Evolutionary conservation across 768 basidiomycete species (phyloP).

Genomic region (Ramaria rubella): DNA sequence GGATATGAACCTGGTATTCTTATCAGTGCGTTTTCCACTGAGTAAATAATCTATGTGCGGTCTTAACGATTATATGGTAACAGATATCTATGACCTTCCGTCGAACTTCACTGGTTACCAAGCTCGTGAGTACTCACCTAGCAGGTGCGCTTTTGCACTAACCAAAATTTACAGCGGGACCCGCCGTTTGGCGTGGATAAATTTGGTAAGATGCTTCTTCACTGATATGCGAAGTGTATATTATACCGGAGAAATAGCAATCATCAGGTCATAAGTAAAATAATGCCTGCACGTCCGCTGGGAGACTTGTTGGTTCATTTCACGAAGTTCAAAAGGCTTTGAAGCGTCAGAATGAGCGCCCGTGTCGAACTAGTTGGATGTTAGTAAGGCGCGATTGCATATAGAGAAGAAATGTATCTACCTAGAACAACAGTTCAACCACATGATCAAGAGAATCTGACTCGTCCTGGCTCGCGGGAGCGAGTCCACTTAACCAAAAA

Average conservation of each 20-base stretch:
- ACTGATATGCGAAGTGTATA: too few relatives aligned
- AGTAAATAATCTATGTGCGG: not conserved
- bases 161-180: conserved; percentile 2
- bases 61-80: not conserved
- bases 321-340: too few relatives aligned
- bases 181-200: conserved; percentile 10
- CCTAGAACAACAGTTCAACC: not conserved
- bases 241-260: too few relatives aligned
- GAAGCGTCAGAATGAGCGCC: too few relatives aligned
- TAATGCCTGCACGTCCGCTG: too few relatives aligned
- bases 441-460: not conserved
- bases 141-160: not conserved
- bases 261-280: too few relatives aligned
- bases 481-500: not conserved
- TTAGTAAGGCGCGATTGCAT: too few relatives aligned
- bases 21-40: conserved; percentile 12
- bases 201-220: too few relatives aligned
- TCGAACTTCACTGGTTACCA: conserved; percentile 10
- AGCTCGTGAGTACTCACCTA: conserved; percentile 1
- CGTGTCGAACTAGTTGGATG: too few relatives aligned
- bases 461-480: not conserved
- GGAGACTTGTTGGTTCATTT: too few relatives aligned
- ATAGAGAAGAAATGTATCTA: too few relatives aligned
- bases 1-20: conserved; percentile 18
- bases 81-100: conserved; percentile 11